Evolutionary conservation across 257 asterid genomes (phyloP), one percentile per base, ranked within the genome.

Genomic region (Solanum lycopersicoides): DNA sequence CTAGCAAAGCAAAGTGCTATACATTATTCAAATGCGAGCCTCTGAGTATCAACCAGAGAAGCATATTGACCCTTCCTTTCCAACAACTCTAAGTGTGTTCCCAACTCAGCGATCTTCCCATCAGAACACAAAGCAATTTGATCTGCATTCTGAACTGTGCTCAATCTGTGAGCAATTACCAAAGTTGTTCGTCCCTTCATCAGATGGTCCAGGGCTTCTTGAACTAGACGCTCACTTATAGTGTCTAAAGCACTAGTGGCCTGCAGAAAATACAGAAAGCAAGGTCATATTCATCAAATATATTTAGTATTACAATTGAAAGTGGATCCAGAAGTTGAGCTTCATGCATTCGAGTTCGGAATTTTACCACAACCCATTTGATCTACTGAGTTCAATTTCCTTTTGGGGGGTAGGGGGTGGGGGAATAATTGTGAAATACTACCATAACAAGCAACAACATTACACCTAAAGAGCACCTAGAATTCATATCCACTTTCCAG

Each of bases 241-340:
- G 98, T 94, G 88, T 97, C 99, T 90, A 97, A 89, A 37, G 99
- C 99, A 88, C 99, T 95, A 3, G 99, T 97, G 34, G 99, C 99
- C 99, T 95, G 92, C 87, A 89, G 65, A 20, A 88, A 53, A 88
- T 15, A 37, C 34, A 50, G 85, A 82, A 82, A 82, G 71, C 71
- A 32, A 50, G 45, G 45, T 5, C 71, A 50, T 32, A 82, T 53
- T 82, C 85, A 82, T 53, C 45, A 79, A 77, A 39, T 45, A 89
- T 82, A 56, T 75, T 75, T 68, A 71, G 45, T 86, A 12, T 76
- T n/a, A 39, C 18, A 75, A 75, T 39, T 28, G 12, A 75, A 75
- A 32, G 82, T 41, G 56, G 56, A 75, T 75, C 53, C 53, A 39
- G 18, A 75, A 21, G 44, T 75, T 75, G 9, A 75, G 44, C 56